phyloP scores from a whole-genome alignment of 371 early-diverging fungal genomes.

The Phascolomyces articulosus region DNA sequence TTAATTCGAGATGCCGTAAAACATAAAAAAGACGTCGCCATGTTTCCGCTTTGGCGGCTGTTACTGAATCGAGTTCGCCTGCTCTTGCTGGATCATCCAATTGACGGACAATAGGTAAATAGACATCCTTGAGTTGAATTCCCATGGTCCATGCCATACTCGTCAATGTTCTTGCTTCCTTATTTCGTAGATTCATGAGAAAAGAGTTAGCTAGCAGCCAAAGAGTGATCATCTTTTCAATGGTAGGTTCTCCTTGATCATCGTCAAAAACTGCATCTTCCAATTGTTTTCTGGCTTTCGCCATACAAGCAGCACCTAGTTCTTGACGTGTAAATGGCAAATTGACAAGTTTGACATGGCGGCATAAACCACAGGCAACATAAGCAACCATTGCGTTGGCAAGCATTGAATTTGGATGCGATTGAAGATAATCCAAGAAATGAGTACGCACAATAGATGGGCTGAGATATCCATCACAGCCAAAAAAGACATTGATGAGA shows the following conservation, averaged over 20 bases:
- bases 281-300: slow-evolving; percentile 26
- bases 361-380: slow-evolving; percentile 2
- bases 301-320: slow-evolving; percentile 22
- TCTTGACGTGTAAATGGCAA: slow-evolving; percentile 15
- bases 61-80: neutral
- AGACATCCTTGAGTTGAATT: slow-evolving; percentile 24
- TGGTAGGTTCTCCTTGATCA: neutral
- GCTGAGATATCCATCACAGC: slow-evolving; percentile 19
- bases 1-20: slow-evolving; percentile 31
- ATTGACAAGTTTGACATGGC: neutral
- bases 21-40: slow-evolving; percentile 43
- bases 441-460: slow-evolving; percentile 31
- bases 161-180: slow-evolving; percentile 36
- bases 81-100: slow-evolving; percentile 11
- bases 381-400: slow-evolving; percentile 32
- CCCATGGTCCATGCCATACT: slow-evolving; percentile 43
- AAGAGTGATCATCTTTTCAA: neutral
- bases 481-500: slow-evolving; percentile 29
- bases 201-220: neutral
- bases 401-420: slow-evolving; percentile 27
- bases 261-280: slow-evolving; percentile 32
- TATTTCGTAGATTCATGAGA: slow-evolving; percentile 17
- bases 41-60: slow-evolving; percentile 31
- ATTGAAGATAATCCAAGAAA: slow-evolving; percentile 23
- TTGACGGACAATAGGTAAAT: slow-evolving; percentile 9